These are phyloP conservation scores for Liquidambar formosana DNA, from an alignment of 164 flowering plant genomes.

Conservation along the genomic window DNA sequence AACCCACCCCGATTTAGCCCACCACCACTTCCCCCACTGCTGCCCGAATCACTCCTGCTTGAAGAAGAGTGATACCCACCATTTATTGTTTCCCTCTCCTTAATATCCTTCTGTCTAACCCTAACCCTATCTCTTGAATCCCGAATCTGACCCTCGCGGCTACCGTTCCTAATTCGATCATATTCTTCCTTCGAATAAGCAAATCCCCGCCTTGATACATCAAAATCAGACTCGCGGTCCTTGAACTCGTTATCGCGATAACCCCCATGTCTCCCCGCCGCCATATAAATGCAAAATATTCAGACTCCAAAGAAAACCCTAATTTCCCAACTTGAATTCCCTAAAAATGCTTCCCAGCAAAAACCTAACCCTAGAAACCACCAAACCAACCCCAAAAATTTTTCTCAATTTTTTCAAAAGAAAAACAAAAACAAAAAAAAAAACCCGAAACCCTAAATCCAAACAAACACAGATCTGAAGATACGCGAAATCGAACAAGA, in stretches of 20 bases:
- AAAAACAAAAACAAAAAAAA: neutral
- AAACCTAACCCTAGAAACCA: constrained; percentile 13
- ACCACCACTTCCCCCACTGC: constrained; percentile 35
- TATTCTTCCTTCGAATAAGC: constrained; percentile 44
- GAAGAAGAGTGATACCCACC: constrained; percentile 48
- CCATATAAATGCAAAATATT: constrained; percentile 41
- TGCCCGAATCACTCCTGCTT: constrained; percentile 46
- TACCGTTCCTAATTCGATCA: constrained; percentile 31
- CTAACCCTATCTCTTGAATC: constrained; percentile 33
- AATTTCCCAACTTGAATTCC: constrained; percentile 6
- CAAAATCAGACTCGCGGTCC: constrained; percentile 49
- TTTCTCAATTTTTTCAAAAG: neutral
- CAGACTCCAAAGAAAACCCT: neutral
- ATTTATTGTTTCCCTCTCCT: constrained; percentile 42
- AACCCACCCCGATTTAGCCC: constrained; percentile 31
- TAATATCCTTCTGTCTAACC: constrained; percentile 37
- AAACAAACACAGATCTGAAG: constrained; percentile 6
- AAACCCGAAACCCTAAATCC: neutral
- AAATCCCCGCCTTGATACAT: constrained; percentile 40
- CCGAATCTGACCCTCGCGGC: constrained; percentile 22
- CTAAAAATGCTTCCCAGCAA: neutral
- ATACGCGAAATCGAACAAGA: neutral
- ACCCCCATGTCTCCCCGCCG: constrained; percentile 69
- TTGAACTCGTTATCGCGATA: constrained; percentile 55
- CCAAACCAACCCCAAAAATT: constrained; percentile 3